These are phyloP conservation scores for Lactarius tabidus DNA, from an alignment of 768 basidiomycete species.

Conservation along the genomic window DNA sequence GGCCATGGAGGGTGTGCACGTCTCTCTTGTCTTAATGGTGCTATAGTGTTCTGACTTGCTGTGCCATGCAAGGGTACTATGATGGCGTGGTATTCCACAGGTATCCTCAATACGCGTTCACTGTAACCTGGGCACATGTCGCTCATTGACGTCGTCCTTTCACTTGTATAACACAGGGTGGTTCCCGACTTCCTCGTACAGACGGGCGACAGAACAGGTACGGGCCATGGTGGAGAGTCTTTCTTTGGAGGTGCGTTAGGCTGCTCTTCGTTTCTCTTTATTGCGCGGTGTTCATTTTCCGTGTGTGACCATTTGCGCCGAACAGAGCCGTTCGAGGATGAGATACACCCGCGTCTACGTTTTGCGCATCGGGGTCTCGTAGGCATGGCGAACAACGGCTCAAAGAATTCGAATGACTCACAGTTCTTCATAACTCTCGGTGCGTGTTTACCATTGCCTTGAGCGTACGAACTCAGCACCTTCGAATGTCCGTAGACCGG, in stretches of 20 bases:
- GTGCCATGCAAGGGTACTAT: slow-evolving; percentile 70
- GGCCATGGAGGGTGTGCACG: slow-evolving; percentile 77
- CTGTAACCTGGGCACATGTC: background rate
- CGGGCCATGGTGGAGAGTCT: slow-evolving; percentile 89
- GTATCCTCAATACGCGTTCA: slow-evolving; percentile 35
- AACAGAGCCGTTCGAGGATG: slow-evolving; percentile 84
- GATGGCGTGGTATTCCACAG: slow-evolving; percentile 94
- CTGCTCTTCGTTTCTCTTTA: background rate
- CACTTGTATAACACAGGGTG: slow-evolving; percentile 42
- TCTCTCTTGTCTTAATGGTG: background rate
- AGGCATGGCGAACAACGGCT: slow-evolving; percentile 89
- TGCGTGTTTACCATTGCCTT: slow-evolving; percentile 31
- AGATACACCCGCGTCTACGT: slow-evolving; percentile 87
- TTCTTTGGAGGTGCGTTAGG: slow-evolving; percentile 75
- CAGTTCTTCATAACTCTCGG: slow-evolving; percentile 96
- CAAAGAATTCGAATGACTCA: slow-evolving; percentile 85
- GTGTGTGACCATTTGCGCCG: too few relatives aligned
- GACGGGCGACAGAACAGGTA: slow-evolving; percentile 90
- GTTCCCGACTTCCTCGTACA: slow-evolving; percentile 92
- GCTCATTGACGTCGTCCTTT: background rate
- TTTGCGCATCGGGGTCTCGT: slow-evolving; percentile 89
- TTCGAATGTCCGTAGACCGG: slow-evolving; percentile 48
- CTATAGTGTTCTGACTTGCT: background rate
- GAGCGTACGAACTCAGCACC: background rate
- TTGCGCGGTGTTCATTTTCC: background rate